Percentiles rank a stretch among this genome's conserved stretches.
phyloP scores from a whole-genome alignment of 345 rosid species.

The Mangifera indica region DNA sequence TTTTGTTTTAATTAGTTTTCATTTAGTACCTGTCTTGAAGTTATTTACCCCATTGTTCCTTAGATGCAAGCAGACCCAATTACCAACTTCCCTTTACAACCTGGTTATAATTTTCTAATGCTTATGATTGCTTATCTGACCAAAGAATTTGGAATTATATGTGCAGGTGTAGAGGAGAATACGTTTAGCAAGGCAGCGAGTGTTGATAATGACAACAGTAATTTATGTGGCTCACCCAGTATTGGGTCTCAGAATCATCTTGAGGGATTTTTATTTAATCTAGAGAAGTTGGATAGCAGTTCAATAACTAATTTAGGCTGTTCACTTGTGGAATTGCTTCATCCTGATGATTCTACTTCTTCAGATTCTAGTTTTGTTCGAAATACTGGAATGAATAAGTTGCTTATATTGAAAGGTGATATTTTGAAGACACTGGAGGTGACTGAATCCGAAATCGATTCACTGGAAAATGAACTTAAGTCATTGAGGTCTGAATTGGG shows the following conservation, averaged over 20 bases:
- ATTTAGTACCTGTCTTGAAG: too few relatives aligned
- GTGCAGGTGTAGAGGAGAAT: conserved; percentile 75
- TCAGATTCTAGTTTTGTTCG: conserved; percentile 59
- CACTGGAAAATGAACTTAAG: conserved; percentile 72
- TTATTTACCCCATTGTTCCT: too few relatives aligned
- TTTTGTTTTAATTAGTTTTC: too few relatives aligned
- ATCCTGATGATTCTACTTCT: conserved; percentile 49
- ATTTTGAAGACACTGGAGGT: conserved; percentile 65
- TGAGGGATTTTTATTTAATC: conserved; percentile 53
- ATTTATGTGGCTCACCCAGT: conserved; percentile 62
- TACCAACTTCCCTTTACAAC: too few relatives aligned
- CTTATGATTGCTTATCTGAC: too few relatives aligned
- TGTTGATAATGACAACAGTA: conserved; percentile 48
- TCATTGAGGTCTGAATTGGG: conserved; percentile 43
- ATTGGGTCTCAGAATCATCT: conserved; percentile 50
- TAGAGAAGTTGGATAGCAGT: conserved; percentile 64
- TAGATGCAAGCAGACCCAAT: too few relatives aligned
- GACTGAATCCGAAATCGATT: conserved; percentile 87
- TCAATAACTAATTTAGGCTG: conserved; percentile 54
- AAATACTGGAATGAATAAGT: conserved; percentile 54
- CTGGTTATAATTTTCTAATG: neutral
- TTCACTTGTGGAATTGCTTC: conserved; percentile 66
- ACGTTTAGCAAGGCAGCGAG: conserved; percentile 44
- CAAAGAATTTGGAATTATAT: neutral
- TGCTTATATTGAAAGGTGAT: conserved; percentile 63